Conservation (phyloP, 768 basidiomycete species). For the Porphyrellus cyaneotinctus region DNA sequence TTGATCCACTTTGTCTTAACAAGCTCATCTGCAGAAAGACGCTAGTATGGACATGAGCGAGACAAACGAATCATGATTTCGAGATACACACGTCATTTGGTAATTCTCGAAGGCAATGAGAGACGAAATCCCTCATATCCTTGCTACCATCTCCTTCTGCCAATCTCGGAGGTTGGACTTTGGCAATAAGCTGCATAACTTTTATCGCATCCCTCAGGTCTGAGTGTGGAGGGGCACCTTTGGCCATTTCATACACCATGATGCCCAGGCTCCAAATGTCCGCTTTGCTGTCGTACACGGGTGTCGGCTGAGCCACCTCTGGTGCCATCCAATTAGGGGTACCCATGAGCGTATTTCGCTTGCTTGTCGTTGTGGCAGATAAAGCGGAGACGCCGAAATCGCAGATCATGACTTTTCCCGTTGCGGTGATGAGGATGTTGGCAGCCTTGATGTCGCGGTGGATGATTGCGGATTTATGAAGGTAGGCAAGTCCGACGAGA, state of each 20-base stretch:
- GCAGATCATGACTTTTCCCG: slow-evolving; percentile 91
- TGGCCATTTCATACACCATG: slow-evolving; percentile 93
- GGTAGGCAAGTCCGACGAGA: slow-evolving; percentile 78
- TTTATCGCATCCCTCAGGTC: slow-evolving; percentile 76
- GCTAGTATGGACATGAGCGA: slow-evolving; percentile 41
- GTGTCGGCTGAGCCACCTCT: slow-evolving; percentile 85
- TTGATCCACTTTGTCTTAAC: slow-evolving; percentile 89
- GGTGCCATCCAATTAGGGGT: slow-evolving; percentile 99
- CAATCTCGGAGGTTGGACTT: slow-evolving; percentile 76
- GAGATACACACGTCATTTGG: slow-evolving; percentile 62
- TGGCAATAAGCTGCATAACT: slow-evolving; percentile 87
- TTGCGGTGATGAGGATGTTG: slow-evolving; percentile 85
- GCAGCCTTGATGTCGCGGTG: slow-evolving; percentile 98
- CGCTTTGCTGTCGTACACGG: slow-evolving; percentile 95
- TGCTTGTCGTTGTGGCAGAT: slow-evolving; percentile 76
- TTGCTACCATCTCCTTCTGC: slow-evolving; percentile 75
- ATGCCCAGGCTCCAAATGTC: slow-evolving; percentile 99
- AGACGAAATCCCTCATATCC: slow-evolving; percentile 86
- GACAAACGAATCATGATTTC: neutral
- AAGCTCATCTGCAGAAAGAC: slow-evolving; percentile 86
- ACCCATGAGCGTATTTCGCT: slow-evolving; percentile 93
- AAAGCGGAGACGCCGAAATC: slow-evolving; percentile 98
- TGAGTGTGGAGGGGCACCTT: slow-evolving; percentile 92
- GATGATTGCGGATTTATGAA: slow-evolving; percentile 92
- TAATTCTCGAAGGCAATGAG: slow-evolving; percentile 74